These are phyloP conservation scores for Trifolium repens DNA, from an alignment of 306 rosid genomes.

Conservation along the genomic window DNA sequence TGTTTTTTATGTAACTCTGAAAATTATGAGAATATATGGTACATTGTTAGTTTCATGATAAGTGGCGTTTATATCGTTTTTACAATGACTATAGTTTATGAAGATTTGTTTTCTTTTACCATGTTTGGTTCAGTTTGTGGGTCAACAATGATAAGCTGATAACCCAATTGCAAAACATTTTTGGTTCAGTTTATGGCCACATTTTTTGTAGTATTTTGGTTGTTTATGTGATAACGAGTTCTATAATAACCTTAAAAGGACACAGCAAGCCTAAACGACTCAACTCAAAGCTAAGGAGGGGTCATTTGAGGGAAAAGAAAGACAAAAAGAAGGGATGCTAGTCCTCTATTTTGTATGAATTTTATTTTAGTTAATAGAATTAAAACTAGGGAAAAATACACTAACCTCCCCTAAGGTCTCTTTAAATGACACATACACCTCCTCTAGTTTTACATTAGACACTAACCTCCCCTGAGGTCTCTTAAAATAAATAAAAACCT, in stretches of 20 bases:
- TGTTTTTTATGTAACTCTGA: slow-evolving; percentile 24
- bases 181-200: neutral
- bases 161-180: neutral
- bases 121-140: neutral
- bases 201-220: neutral
- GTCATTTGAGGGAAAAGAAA: neutral
- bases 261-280: neutral
- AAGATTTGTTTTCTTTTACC: neutral
- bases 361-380: no score
- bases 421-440: no score
- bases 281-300: neutral
- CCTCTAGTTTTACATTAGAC: no score
- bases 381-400: no score
- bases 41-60: neutral
- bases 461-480: no score
- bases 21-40: slow-evolving; percentile 21
- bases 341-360: no score
- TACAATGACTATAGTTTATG: neutral
- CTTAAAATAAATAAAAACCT: no score
- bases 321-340: neutral
- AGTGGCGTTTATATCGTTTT: neutral
- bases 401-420: no score
- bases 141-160: neutral
- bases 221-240: neutral
- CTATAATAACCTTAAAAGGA: neutral